phyloP scores from a whole-genome alignment of 2,329 filamentous ascomycete genomes.

The Pseudocercospora fuligena region DNA sequence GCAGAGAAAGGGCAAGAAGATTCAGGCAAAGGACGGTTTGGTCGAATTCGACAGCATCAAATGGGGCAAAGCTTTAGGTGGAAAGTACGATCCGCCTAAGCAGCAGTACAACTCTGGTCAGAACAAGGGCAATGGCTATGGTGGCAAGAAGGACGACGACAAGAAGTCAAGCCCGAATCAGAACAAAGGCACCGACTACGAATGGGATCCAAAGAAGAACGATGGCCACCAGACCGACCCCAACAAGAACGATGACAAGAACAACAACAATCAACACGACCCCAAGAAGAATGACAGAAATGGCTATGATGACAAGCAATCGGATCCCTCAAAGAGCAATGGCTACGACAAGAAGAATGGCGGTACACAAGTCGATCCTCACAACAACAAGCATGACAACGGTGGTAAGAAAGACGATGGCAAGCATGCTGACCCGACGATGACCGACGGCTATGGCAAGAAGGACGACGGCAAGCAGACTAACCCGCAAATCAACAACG shows the following conservation, averaged over 20 bases:
- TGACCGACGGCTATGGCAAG: not conserved
- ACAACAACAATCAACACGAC: not conserved
- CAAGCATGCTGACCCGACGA: not conserved
- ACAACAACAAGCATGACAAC: not conserved
- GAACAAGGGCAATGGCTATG: not conserved
- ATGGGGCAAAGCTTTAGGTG: not conserved
- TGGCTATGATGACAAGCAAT: not conserved
- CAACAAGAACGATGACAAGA: not conserved
- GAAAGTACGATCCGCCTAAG: not conserved
- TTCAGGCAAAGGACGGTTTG: not conserved
- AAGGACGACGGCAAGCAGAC: not conserved
- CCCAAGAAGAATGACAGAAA: not conserved
- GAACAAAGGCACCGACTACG: not conserved
- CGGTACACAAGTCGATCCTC: not conserved
- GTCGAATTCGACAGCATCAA: constrained; percentile 1
- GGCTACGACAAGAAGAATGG: not conserved
- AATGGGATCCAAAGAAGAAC: not conserved
- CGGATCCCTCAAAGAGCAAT: not conserved
- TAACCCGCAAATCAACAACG: not conserved
- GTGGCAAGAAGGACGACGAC: not conserved
- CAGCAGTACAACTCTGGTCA: not conserved
- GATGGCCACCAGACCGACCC: not conserved
- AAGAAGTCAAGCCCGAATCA: not conserved
- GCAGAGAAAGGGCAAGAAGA: constrained; percentile 1
- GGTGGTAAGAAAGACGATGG: not conserved